Percentiles rank a stretch among this genome's conserved stretches.
Conservation (phyloP, 2,329 filamentous ascomycete species). For the Karstenula rhodostoma region DNA sequence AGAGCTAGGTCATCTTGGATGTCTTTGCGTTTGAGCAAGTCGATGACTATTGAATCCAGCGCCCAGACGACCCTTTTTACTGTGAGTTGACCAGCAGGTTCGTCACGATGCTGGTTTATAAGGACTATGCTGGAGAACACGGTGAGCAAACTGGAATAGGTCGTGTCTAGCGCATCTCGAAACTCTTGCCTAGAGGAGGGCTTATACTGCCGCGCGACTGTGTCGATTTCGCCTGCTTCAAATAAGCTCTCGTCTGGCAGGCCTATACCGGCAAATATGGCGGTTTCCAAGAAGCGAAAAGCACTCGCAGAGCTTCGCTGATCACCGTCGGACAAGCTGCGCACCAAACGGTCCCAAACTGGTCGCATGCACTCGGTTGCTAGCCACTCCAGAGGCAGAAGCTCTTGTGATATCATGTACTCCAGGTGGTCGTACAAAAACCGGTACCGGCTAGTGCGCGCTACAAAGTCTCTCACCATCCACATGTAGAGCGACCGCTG, state of each 20-base stretch:
- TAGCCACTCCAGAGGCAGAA: constrained; percentile 50
- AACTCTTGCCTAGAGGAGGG: constrained; percentile 37
- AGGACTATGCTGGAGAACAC: constrained; percentile 45
- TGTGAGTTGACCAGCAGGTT: constrained; percentile 23
- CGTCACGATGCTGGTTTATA: constrained; percentile 31
- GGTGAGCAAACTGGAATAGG: constrained; percentile 46
- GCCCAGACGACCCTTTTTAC: constrained; percentile 31
- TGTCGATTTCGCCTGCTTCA: constrained; percentile 28
- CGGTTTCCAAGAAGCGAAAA: constrained; percentile 42
- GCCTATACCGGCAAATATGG: constrained; percentile 38
- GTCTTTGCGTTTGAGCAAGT: constrained; percentile 34
- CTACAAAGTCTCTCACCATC: constrained; percentile 38
- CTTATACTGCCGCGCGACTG: constrained; percentile 29
- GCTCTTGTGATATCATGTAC: constrained; percentile 43
- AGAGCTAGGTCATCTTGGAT: constrained; percentile 33
- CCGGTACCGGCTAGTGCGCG: constrained; percentile 37
- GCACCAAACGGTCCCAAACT: constrained; percentile 46
- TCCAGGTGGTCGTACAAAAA: constrained; percentile 47
- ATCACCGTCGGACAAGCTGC: constrained; percentile 41
- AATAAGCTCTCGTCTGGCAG: constrained; percentile 35
- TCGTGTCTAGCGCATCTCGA: constrained; percentile 45
- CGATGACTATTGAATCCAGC: constrained; percentile 34
- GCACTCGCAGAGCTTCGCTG: constrained; percentile 34
- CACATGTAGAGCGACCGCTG: constrained; percentile 37
- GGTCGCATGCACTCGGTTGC: constrained; percentile 46